Evolutionary conservation across 805 yeast species (phyloP), one percentile per base, ranked within the genome.

Genomic region (Osmozyma mogii): DNA sequence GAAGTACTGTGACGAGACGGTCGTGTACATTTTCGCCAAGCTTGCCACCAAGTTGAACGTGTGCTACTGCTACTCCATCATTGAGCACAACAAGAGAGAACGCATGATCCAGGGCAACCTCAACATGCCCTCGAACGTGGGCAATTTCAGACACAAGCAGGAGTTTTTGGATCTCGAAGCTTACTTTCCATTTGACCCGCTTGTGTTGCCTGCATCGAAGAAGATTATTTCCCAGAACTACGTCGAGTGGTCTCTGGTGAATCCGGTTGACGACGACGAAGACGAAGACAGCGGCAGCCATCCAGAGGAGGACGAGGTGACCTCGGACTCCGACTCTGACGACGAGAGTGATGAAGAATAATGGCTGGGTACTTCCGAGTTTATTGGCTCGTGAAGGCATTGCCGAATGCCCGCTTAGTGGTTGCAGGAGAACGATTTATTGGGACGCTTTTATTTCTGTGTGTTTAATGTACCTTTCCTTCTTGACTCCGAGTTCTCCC

Each of bases 121-220:
- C 2, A 36, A 44, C 21, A 37, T 61, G 58, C 61, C 58, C 10
- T 52, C 56, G 20, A 45, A 57, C 13, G 48, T 47, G 18, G 50
- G 59, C 43, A 66, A 68, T 30, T 64, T 72, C 41, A 67, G 68
- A 17, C 73, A 75, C 32, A 78, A 78, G 46, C 88, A 83, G 49
- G 95, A 87, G 48, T 85, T 84, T 47, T 69, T 83, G 41, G 94
- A 85, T 46, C 64, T 89, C 30, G 96, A 88, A 52, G 87, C 92
- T n/a, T 89, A 85, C 52, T 89, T 89, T 56, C 98, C 98, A 9
- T 89, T 84, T 52, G 97, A 89, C 61, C 98, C 98, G 1, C 56
- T 92, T 37, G 73, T 82, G 29, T 67, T 89, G 38, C 80, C 78
- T 25, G 56, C 56, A 8, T 71, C 84, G 27, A 74, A 77, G 44